Evolutionary conservation across 2,329 filamentous ascomycete genomes (phyloP).

Genomic region (Apiospora hydei): DNA sequence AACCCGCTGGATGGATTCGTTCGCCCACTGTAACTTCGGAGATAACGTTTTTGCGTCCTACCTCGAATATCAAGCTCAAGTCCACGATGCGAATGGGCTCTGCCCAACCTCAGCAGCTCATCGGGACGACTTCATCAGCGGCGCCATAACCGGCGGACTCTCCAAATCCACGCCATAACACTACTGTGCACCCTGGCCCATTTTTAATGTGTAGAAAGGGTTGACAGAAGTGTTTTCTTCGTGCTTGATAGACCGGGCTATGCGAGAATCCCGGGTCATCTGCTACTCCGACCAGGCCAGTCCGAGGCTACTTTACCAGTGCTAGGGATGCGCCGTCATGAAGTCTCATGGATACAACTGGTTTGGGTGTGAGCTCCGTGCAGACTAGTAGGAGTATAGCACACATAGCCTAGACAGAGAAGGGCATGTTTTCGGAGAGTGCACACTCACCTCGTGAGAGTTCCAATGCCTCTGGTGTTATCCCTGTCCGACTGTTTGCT

Average conservation of each 20-base stretch:
- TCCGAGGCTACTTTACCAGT: not conserved
- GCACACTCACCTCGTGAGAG: not conserved
- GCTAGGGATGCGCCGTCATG: not conserved
- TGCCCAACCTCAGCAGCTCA: not conserved
- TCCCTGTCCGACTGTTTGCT: not conserved
- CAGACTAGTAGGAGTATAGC: not conserved
- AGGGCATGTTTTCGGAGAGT: not conserved
- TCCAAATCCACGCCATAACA: not conserved
- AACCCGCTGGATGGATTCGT: not conserved
- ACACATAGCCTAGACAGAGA: too few relatives aligned
- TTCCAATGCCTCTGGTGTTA: not conserved
- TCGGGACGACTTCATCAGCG: not conserved
- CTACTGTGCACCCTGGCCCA: not conserved
- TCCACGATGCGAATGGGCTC: not conserved
- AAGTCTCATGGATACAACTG: rapidly evolving
- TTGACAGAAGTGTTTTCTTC: not conserved
- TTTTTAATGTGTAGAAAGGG: not conserved
- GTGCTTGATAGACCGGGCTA: not conserved
- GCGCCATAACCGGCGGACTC: not conserved
- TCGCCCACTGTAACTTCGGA: slow-evolving; percentile 14
- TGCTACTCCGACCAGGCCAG: not conserved
- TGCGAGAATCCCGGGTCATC: not conserved
- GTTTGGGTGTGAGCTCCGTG: not conserved
- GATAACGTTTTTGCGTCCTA: slow-evolving; percentile 12
- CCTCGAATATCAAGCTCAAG: not conserved